A percentile compares a stretch with the other conserved stretches of the same genome.
Conservation (phyloP, 345 rosid species). For the Jatropha curcas region DNA sequence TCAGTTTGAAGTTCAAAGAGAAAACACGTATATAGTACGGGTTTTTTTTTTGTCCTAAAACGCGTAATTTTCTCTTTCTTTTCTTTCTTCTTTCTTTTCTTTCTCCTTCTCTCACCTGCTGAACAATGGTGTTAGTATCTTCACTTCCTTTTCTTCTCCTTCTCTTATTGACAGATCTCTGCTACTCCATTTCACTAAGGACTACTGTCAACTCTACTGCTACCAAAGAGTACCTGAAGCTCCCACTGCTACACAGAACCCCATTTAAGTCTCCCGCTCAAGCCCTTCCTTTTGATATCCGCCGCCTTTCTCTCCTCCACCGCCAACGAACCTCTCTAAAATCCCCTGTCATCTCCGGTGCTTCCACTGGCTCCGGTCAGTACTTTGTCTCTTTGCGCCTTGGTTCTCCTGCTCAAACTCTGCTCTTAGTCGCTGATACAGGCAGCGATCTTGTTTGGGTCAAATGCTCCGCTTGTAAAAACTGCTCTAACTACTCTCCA, state of each 20-base stretch:
- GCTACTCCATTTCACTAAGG: neutral
- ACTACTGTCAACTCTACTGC: conserved; percentile 13
- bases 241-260: conserved; percentile 60
- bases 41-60: neutral
- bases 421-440: conserved; percentile 74
- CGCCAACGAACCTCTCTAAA: conserved; percentile 28
- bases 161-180: neutral
- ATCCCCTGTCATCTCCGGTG: conserved; percentile 73
- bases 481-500: conserved; percentile 52
- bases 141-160: conserved; percentile 10
- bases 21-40: conserved; percentile 1
- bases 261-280: conserved; percentile 45
- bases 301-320: conserved; percentile 36
- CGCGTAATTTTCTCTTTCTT: neutral
- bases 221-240: conserved; percentile 45
- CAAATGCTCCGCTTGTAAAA: conserved; percentile 71
- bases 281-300: conserved; percentile 45
- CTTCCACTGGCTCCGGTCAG: conserved; percentile 78
- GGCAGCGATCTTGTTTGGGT: conserved; percentile 93
- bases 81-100: neutral
- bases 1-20: neutral
- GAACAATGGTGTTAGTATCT: conserved; percentile 19
- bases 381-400: conserved; percentile 71
- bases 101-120: conserved; percentile 10
- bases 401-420: conserved; percentile 77